phyloP scores from a whole-genome alignment of 2,329 filamentous ascomycete species.

The Aspergillus spinulosporus region DNA sequence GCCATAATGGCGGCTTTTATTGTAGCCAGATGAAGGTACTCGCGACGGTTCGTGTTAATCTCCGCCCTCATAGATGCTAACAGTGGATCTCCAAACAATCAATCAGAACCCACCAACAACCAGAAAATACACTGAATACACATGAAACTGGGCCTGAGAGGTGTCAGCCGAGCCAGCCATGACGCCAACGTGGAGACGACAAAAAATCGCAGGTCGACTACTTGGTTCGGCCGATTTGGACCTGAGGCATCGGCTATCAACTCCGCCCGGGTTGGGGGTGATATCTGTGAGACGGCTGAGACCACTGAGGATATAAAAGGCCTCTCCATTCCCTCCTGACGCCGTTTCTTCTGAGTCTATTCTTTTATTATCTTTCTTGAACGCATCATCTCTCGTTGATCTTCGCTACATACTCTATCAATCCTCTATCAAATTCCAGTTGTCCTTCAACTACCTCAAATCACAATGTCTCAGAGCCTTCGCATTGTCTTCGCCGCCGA shows the following conservation, averaged over 20 bases:
- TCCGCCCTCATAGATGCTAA: not conserved
- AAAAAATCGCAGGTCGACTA: not conserved
- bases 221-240: slow-evolving; percentile 5
- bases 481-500: slow-evolving; percentile 65
- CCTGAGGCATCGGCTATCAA: slow-evolving; percentile 10
- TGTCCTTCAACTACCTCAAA: not conserved
- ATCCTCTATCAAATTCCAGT: not conserved
- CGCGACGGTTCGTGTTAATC: not conserved
- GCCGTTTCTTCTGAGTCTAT: slow-evolving; percentile 1
- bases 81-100: slow-evolving; percentile 3
- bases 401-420: not conserved
- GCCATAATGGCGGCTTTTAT: not conserved
- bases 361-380: slow-evolving; percentile 7
- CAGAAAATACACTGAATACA: not conserved
- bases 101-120: not conserved
- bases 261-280: not conserved
- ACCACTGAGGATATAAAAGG: slow-evolving; percentile 6
- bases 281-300: not conserved
- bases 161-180: not conserved
- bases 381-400: not conserved
- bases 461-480: slow-evolving; percentile 43
- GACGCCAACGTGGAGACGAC: slow-evolving; percentile 9
- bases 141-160: not conserved
- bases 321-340: not conserved
- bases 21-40: not conserved